Evolutionary conservation across 208 protist genomes (phyloP).

Genomic region (Crithidia bombi): DNA sequence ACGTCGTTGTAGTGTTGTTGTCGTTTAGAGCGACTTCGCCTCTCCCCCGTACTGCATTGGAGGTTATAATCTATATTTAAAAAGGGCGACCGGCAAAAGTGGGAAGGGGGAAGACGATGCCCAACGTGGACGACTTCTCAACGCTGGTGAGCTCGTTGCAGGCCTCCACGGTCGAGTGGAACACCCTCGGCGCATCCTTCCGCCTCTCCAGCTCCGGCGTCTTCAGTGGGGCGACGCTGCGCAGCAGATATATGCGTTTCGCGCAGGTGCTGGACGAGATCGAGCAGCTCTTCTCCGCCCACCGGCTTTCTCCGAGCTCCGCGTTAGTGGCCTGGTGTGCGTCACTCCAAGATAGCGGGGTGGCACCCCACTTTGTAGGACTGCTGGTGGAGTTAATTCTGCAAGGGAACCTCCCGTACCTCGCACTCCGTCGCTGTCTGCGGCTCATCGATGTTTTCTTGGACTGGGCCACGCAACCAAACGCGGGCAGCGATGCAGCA

Average conservation of each 20-base stretch:
- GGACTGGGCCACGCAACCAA: slow-evolving; percentile 27
- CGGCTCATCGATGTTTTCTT: slow-evolving; percentile 42
- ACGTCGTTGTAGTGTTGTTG: not conserved
- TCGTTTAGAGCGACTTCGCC: not conserved
- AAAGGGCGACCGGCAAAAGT: too few relatives aligned
- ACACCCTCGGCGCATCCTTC: slow-evolving; percentile 3
- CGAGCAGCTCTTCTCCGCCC: slow-evolving; percentile 31
- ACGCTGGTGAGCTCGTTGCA: slow-evolving; percentile 37
- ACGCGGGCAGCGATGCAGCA: slow-evolving; percentile 11
- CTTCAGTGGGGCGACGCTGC: slow-evolving; percentile 12
- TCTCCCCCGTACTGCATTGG: not conserved
- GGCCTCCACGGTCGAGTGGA: slow-evolving; percentile 39
- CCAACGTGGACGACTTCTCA: slow-evolving; percentile 27
- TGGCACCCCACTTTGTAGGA: slow-evolving; percentile 31
- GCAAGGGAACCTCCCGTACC: slow-evolving; percentile 50
- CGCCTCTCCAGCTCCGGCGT: slow-evolving; percentile 7
- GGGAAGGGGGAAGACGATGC: slow-evolving; percentile 1
- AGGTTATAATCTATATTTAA: too few relatives aligned
- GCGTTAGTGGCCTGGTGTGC: slow-evolving; percentile 26
- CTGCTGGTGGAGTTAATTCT: slow-evolving; percentile 47
- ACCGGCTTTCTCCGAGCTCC: slow-evolving; percentile 8
- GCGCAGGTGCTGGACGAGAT: slow-evolving; percentile 32
- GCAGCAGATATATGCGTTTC: slow-evolving; percentile 32
- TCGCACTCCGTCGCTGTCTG: slow-evolving; percentile 50
- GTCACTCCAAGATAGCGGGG: slow-evolving; percentile 29